Percentiles rank a stretch among this genome's conserved stretches.
These are phyloP conservation scores for Aspergillus pseudotamarii DNA, from an alignment of 2,329 filamentous ascomycete genomes.

Conservation along the genomic window DNA sequence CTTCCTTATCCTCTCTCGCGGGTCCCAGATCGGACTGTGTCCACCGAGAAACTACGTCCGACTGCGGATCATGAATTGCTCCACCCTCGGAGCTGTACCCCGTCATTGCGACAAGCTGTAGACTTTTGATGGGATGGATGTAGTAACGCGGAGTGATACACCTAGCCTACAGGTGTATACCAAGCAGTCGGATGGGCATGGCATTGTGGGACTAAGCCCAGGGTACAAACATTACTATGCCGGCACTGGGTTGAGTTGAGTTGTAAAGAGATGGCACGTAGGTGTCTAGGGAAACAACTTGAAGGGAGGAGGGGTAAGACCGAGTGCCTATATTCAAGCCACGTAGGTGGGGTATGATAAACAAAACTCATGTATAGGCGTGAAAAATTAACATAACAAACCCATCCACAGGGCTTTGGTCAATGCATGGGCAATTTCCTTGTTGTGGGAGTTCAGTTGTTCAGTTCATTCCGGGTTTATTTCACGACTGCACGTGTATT, in stretches of 20 bases:
- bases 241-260: slow-evolving; percentile 7
- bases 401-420: background rate
- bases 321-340: background rate
- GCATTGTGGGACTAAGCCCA: slow-evolving; percentile 37
- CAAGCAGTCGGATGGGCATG: slow-evolving; percentile 27
- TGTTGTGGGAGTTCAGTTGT: background rate
- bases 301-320: background rate
- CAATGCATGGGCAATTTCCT: background rate
- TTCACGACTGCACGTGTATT: background rate
- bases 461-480: background rate
- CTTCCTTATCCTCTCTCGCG: background rate
- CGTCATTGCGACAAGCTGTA: slow-evolving; percentile 28
- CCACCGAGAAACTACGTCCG: background rate
- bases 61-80: background rate
- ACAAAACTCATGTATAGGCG: background rate
- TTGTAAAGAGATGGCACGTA: background rate
- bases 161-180: slow-evolving; percentile 32
- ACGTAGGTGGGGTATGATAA: background rate
- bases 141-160: slow-evolving; percentile 19
- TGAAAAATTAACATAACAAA: background rate
- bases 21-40: background rate
- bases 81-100: slow-evolving; percentile 5
- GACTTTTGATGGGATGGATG: slow-evolving; percentile 11
- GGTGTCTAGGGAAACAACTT: background rate
- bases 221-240: slow-evolving; percentile 6